Percentiles rank a stretch among this genome's conserved stretches.
These are phyloP conservation scores for Thalia dealbata DNA, from an alignment of 176 grass and related monocot genomes.

Conservation along the genomic window DNA sequence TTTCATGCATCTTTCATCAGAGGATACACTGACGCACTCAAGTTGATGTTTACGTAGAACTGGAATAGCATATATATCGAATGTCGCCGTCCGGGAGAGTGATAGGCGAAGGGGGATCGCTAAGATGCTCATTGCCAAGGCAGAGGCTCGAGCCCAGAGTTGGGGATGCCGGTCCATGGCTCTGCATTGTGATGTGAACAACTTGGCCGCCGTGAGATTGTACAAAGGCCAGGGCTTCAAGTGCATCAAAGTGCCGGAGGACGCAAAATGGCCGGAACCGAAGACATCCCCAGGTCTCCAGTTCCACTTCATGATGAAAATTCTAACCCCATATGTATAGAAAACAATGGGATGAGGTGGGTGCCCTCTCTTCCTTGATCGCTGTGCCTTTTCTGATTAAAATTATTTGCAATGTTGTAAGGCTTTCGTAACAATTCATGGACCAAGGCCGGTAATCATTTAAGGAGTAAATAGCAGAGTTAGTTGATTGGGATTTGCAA, in stretches of 20 bases:
- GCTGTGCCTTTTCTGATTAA: neutral
- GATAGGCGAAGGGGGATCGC: conserved; percentile 70
- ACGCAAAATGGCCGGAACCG: conserved; percentile 53
- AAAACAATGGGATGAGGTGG: neutral
- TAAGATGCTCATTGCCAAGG: conserved; percentile 55
- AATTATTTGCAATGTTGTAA: neutral
- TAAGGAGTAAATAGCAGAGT: neutral
- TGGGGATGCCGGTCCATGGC: conserved; percentile 81
- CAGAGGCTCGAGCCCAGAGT: conserved; percentile 52
- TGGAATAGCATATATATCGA: conserved; percentile 86
- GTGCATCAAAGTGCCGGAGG: conserved; percentile 53
- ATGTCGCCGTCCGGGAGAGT: conserved; percentile 57
- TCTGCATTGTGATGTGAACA: conserved; percentile 69
- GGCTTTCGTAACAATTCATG: no score
- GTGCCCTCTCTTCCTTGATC: neutral
- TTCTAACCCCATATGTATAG: conserved; percentile 22
- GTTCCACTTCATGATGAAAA: conserved; percentile 89
- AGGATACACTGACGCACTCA: neutral
- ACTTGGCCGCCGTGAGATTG: conserved; percentile 45
- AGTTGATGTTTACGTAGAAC: conserved; percentile 37
- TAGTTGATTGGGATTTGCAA: neutral
- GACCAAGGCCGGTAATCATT: no score
- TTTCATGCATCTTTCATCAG: neutral
- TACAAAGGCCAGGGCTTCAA: conserved; percentile 72
- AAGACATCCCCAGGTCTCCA: conserved; percentile 45